Evolutionary conservation across 2,329 filamentous ascomycete genomes (phyloP).

Genomic region (Mollisiaceae sp.): DNA sequence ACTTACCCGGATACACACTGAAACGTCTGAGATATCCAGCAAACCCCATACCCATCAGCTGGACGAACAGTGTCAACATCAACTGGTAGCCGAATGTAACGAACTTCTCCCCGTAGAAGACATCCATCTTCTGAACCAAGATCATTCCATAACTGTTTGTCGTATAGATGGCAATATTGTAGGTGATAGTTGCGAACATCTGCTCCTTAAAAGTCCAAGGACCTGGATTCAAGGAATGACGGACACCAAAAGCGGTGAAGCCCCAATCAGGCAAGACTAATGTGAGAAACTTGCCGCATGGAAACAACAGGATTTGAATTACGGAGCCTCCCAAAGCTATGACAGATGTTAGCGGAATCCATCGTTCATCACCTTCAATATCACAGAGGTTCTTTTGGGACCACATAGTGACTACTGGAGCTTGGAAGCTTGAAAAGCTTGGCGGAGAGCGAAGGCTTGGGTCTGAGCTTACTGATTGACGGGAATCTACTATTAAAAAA

Average conservation of each 20-base stretch:
- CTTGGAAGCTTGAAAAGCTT: neutral
- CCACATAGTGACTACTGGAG: neutral
- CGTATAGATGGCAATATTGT: constrained; percentile 29
- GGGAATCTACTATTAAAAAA: constrained; percentile 51
- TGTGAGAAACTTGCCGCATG: constrained; percentile 50
- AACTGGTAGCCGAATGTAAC: constrained; percentile 48
- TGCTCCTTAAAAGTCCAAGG: constrained; percentile 32
- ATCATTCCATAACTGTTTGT: constrained; percentile 31
- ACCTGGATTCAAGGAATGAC: constrained; percentile 39
- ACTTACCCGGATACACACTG: constrained; percentile 25
- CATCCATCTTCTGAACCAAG: constrained; percentile 26
- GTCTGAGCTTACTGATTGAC: constrained; percentile 41
- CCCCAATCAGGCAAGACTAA: constrained; percentile 51
- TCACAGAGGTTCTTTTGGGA: neutral
- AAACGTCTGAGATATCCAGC: constrained; percentile 30
- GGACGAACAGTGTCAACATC: constrained; percentile 41
- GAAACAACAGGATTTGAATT: constrained; percentile 50
- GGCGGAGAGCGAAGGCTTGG: neutral
- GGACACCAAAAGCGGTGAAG: constrained; percentile 45
- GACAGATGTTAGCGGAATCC: constrained; percentile 15
- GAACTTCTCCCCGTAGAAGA: constrained; percentile 50
- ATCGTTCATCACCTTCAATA: neutral
- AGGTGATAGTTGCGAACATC: constrained; percentile 32
- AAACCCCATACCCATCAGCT: constrained; percentile 32
- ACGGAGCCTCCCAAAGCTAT: constrained; percentile 25